phyloP scores from a whole-genome alignment of 169 alveolate genomes.

The Plasmodium knowlesi region DNA sequence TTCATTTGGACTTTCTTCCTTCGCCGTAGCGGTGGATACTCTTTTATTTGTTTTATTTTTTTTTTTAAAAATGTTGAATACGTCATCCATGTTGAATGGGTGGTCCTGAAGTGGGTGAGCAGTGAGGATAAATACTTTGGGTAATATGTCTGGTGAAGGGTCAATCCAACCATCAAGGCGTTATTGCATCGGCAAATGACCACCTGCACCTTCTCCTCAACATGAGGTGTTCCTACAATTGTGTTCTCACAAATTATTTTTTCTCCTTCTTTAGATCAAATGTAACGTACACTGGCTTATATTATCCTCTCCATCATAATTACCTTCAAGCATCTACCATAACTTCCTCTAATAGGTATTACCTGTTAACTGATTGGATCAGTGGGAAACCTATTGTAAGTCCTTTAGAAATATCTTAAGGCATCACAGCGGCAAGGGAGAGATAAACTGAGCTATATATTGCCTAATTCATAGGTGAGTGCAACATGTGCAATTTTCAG shows the following conservation, averaged over 20 bases:
- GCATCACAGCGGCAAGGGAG: background rate
- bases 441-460: background rate
- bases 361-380: background rate
- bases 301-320: background rate
- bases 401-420: background rate
- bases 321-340: background rate
- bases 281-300: background rate
- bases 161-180: background rate
- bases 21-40: constrained; percentile 1
- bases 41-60: constrained; percentile 36
- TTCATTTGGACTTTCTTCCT: constrained; percentile 27
- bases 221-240: background rate
- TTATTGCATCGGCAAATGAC: background rate
- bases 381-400: background rate
- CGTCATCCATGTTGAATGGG: constrained; percentile 31
- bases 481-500: background rate
- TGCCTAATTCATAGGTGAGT: background rate
- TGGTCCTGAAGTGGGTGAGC: background rate
- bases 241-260: background rate
- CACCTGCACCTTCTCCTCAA: background rate
- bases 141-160: background rate
- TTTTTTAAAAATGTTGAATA: constrained; percentile 45
- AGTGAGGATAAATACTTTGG: background rate
- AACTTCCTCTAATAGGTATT: background rate
- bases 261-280: background rate